Conservation (phyloP, 2,329 filamentous ascomycete species). For the Metarhizium rileyi region DNA sequence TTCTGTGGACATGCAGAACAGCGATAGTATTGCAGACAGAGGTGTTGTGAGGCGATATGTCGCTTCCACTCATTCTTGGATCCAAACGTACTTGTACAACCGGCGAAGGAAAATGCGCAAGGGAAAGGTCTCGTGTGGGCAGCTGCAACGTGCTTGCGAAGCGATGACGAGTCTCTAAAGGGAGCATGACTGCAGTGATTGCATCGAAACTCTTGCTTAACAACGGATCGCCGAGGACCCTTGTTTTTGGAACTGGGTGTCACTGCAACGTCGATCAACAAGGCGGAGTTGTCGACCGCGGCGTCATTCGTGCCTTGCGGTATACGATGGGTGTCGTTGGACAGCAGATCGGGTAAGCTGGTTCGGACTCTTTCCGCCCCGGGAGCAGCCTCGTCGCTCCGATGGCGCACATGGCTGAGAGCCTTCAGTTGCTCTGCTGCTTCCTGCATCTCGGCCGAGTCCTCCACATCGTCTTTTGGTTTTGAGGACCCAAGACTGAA, state of each 20-base stretch:
- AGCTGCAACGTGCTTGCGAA: constrained; percentile 58
- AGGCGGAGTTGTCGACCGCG: constrained; percentile 15
- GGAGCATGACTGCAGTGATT: constrained; percentile 52
- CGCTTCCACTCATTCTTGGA: constrained; percentile 98
- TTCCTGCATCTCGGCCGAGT: constrained; percentile 61
- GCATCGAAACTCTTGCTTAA: constrained; percentile 53
- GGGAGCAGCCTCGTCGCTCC: constrained; percentile 33
- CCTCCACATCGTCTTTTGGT: constrained; percentile 35
- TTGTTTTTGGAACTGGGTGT: constrained; percentile 27
- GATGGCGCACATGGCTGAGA: constrained; percentile 50
- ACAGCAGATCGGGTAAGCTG: constrained; percentile 28
- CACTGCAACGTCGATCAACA: constrained; percentile 15
- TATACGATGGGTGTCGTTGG: constrained; percentile 16
- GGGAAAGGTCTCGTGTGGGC: constrained; percentile 67
- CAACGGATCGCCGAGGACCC: constrained; percentile 35
- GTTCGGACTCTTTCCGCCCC: constrained; percentile 24
- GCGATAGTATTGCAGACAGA: constrained; percentile 58
- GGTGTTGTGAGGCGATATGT: constrained; percentile 83
- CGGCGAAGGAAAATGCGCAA: constrained; percentile 78
- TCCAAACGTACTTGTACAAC: constrained; percentile 73
- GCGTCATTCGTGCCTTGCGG: constrained; percentile 28
- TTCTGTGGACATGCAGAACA: constrained; percentile 51
- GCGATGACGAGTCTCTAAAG: constrained; percentile 56
- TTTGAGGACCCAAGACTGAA: constrained; percentile 17
- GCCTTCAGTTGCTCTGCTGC: constrained; percentile 58